These are phyloP conservation scores for Pleurostoma richardsiae DNA, from an alignment of 2,329 filamentous ascomycete genomes.

Conservation along the genomic window DNA sequence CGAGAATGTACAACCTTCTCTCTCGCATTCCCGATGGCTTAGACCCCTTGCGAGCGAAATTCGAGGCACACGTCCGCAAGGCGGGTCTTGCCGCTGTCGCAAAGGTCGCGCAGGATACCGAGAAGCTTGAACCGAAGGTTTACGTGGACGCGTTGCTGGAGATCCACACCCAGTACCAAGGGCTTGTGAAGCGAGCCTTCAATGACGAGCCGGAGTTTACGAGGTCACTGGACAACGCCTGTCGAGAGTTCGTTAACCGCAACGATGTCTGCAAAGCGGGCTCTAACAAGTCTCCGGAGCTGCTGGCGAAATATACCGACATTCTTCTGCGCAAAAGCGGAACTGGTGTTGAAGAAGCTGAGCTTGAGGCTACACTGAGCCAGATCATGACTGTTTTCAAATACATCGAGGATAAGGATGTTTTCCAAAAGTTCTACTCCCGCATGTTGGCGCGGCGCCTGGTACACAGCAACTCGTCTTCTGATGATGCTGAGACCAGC, in stretches of 20 bases:
- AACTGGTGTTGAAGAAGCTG: constrained; percentile 87
- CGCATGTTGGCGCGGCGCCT: constrained; percentile 92
- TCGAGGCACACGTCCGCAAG: constrained; percentile 89
- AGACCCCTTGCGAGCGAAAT: constrained; percentile 79
- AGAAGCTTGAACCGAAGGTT: constrained; percentile 90
- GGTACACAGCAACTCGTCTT: constrained; percentile 92
- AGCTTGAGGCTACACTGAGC: constrained; percentile 80
- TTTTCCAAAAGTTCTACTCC: constrained; percentile 99
- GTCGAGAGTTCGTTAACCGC: constrained; percentile 95
- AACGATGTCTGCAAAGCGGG: constrained; percentile 94
- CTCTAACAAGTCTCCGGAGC: constrained; percentile 88
- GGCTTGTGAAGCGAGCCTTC: constrained; percentile 87
- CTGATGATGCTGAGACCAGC: constrained; percentile 94
- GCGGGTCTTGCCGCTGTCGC: constrained; percentile 84
- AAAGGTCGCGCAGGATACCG: constrained; percentile 83
- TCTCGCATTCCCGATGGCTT: constrained; percentile 86
- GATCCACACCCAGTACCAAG: constrained; percentile 89
- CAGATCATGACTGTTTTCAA: constrained; percentile 99
- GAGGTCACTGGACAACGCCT: constrained; percentile 91
- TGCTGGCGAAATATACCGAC: constrained; percentile 94
- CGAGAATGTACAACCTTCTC: constrained; percentile 90
- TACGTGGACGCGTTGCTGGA: constrained; percentile 95
- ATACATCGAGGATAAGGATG: constrained; percentile 99
- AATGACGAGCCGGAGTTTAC: constrained; percentile 96
- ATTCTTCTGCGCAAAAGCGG: constrained; percentile 87